Conservation (phyloP, 164 flowering plant species). For the Nelumbo lutea region DNA sequence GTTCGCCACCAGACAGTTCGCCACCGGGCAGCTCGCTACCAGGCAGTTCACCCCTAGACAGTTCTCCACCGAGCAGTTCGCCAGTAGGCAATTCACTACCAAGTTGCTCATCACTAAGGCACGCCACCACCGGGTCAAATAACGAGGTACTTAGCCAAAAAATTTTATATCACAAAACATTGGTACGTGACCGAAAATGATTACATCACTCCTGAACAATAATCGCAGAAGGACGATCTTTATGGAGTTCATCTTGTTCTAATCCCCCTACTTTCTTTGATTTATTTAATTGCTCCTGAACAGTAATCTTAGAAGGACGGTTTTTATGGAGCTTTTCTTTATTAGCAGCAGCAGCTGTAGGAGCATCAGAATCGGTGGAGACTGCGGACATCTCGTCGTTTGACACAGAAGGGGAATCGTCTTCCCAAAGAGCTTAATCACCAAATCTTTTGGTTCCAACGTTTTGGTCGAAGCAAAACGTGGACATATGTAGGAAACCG, state of each 20-base stretch:
- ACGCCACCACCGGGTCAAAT: too few species aligned
- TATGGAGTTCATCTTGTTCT: conserved; percentile 7
- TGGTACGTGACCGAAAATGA: too few species aligned
- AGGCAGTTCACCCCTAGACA: too few species aligned
- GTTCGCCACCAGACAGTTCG: too few species aligned
- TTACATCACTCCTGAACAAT: background rate
- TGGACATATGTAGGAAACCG: background rate
- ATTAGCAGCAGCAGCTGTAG: too few species aligned
- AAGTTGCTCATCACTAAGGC: too few species aligned
- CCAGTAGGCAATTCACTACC: too few species aligned
- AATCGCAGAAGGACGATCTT: conserved; percentile 1
- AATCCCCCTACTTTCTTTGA: conserved; percentile 5
- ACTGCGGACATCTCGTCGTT: conserved; percentile 16
- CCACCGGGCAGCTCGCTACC: too few species aligned
- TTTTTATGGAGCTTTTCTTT: conserved; percentile 3
- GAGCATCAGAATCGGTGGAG: conserved; percentile 14
- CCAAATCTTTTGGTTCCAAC: conserved; percentile 31
- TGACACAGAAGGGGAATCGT: conserved; percentile 32
- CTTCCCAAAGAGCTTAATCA: conserved; percentile 50
- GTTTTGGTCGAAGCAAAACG: conserved; percentile 5
- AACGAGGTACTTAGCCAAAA: too few species aligned
- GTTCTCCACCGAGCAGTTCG: too few species aligned
- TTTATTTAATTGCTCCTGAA: background rate
- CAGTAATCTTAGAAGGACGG: background rate
- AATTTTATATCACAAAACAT: too few species aligned